Base-by-base conservation (phyloP, 495 filamentous ascomycete species). In the Neurospora sp. region DNA sequence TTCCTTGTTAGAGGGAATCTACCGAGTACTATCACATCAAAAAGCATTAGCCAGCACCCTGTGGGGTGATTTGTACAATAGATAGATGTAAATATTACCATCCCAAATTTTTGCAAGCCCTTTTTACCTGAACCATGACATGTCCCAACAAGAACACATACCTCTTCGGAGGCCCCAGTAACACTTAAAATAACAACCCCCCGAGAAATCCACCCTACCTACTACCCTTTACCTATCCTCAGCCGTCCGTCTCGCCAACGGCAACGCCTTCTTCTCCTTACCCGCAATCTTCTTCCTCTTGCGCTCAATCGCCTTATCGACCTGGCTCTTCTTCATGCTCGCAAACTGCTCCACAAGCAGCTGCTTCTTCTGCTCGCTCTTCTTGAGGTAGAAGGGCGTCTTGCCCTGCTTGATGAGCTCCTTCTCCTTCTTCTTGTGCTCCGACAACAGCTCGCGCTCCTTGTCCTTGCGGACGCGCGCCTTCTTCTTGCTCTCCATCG, bases 361-460 rank as follows among this genome's bases (percentile, higher is more conserved):
- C 79, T 89, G 81, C 83, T 94, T 94, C 89, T 96, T 97, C 82
- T 94, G 86, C 82, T 97, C 94, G 73, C 88, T 89, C 82, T 91
- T 89, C 87, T 98, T 98, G 74, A 98, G 83, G 79, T 91, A 97
- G 78, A 94, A 99, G 7, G 95, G 94, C 85, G 89, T 90, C 89
- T 98, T 97, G 31, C 96, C 96, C 82, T 94, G 87, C 76, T 85
- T 87, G 39, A 98, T 88, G 71, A 91, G 80, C 81, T 94, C 90
- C 82, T 92, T 92, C 87, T 99, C 96, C 77, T 89, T 84, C 82
- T 87, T 89, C 75, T 91, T 88, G 81, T 97, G 94, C 80, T 90
- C 87, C 38, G 86, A 83, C 41, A 93, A 71, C 10, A 98, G 80
- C 73, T 88, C 85, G 72, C 85, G 81, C 80, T 91, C 87, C 27